Evolutionary conservation across 179 eudicot species (phyloP).

Genomic region (Silene noctiflora): DNA sequence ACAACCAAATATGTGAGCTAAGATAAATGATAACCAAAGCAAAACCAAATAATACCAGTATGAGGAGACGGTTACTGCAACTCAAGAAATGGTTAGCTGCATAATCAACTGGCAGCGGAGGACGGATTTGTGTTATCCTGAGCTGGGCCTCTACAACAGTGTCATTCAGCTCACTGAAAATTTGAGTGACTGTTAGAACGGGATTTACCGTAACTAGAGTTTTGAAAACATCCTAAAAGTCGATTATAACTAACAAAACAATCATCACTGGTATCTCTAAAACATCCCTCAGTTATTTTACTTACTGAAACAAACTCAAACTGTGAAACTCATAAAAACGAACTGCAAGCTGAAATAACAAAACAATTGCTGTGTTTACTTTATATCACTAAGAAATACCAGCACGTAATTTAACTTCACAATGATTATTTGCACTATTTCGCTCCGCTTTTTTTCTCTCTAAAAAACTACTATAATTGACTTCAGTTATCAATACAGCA

Average conservation of each 20-base stretch:
- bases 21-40: background rate
- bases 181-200: slow-evolving; percentile 13
- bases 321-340: too few species aligned
- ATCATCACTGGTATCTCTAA: background rate
- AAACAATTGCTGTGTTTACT: too few species aligned
- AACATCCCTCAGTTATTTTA: too few species aligned
- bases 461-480: too few species aligned
- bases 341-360: too few species aligned
- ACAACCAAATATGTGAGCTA: background rate
- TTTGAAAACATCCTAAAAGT: background rate
- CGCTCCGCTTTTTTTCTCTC: too few species aligned
- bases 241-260: background rate
- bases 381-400: too few species aligned
- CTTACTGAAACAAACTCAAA: too few species aligned
- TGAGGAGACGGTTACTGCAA: slow-evolving; percentile 72
- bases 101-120: slow-evolving; percentile 49
- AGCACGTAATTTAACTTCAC: too few species aligned
- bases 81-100: slow-evolving; percentile 50
- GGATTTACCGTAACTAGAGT: background rate
- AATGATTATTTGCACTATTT: too few species aligned
- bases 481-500: too few species aligned
- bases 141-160: slow-evolving; percentile 86
- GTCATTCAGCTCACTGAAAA: slow-evolving; percentile 84
- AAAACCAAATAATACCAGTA: slow-evolving; percentile 52
- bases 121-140: slow-evolving; percentile 77